Percentiles rank a stretch among this genome's conserved stretches.
These are phyloP conservation scores for Trichoderma atrobrunneum DNA, from an alignment of 2,329 filamentous ascomycete species.

Conservation along the genomic window DNA sequence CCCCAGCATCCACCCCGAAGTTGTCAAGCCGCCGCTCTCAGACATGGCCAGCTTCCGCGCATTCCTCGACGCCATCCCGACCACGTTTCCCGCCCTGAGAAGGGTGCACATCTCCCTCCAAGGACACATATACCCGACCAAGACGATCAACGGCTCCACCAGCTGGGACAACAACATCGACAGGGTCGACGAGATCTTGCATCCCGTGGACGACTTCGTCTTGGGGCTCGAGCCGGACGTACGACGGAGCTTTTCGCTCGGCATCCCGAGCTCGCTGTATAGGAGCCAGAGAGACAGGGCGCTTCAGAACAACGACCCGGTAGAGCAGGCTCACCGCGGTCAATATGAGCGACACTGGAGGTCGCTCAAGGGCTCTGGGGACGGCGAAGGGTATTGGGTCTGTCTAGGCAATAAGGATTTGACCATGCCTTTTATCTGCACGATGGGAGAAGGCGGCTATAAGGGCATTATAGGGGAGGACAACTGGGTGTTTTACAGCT, in stretches of 20 bases:
- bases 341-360: slow-evolving; percentile 27
- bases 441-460: slow-evolving; percentile 10
- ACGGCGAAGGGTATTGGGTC: slow-evolving; percentile 28
- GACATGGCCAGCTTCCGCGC: slow-evolving; percentile 19
- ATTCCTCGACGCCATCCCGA: slow-evolving; percentile 23
- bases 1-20: neutral
- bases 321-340: slow-evolving; percentile 22
- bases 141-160: slow-evolving; percentile 1
- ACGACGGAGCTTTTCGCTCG: slow-evolving; percentile 22
- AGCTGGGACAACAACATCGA: neutral
- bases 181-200: neutral
- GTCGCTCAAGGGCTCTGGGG: slow-evolving; percentile 15
- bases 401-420: slow-evolving; percentile 26
- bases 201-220: slow-evolving; percentile 25
- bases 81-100: slow-evolving; percentile 20
- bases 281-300: slow-evolving; percentile 21
- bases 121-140: slow-evolving; percentile 4
- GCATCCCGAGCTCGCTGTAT: slow-evolving; percentile 27
- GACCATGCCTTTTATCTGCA: neutral
- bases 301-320: slow-evolving; percentile 1
- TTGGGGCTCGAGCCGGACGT: slow-evolving; percentile 21
- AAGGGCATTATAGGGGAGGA: neutral
- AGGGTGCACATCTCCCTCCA: slow-evolving; percentile 25
- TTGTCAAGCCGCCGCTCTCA: neutral
- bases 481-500: slow-evolving; percentile 17